Percentiles rank a stretch among this genome's conserved stretches.
These are phyloP conservation scores for Tricholoma bakamatsutake DNA, from an alignment of 768 basidiomycete genomes.

Conservation along the genomic window DNA sequence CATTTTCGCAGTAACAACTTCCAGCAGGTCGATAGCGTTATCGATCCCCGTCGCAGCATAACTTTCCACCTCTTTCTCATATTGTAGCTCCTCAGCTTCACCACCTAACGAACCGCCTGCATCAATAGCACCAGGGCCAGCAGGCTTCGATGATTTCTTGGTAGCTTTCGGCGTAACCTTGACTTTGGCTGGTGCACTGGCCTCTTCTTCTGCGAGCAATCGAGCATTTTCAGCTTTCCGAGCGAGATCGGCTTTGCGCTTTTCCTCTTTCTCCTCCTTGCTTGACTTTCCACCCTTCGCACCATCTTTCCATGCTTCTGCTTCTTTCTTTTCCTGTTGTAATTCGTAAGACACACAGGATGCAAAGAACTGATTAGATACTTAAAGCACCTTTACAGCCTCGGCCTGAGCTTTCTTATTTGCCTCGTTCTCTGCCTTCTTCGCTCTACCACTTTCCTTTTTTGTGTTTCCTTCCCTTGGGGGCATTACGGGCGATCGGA, in stretches of 20 bases:
- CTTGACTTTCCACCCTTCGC: constrained; percentile 53
- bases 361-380: not conserved
- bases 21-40: constrained; percentile 82
- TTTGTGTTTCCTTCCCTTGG: constrained; percentile 88
- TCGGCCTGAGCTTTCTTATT: constrained; percentile 66
- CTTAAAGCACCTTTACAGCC: constrained; percentile 47
- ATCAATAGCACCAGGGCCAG: constrained; percentile 81
- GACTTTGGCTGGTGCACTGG: constrained; percentile 46
- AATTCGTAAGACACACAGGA: not conserved
- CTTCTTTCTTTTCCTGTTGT: constrained; percentile 65
- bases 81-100: constrained; percentile 12
- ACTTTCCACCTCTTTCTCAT: constrained; percentile 47
- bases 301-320: constrained; percentile 60
- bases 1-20: constrained; percentile 86
- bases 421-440: constrained; percentile 87
- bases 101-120: constrained; percentile 52
- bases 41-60: constrained; percentile 86
- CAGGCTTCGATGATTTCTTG: constrained; percentile 56
- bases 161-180: constrained; percentile 63
- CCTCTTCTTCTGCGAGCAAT: constrained; percentile 86
- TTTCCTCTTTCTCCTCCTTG: constrained; percentile 74
- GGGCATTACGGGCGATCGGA: constrained; percentile 46
- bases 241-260: constrained; percentile 72
- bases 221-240: constrained; percentile 85
- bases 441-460: constrained; percentile 86